Conservation (phyloP, 1,284 basidiomycete genomes). For the Apiotrichum siamense region DNA sequence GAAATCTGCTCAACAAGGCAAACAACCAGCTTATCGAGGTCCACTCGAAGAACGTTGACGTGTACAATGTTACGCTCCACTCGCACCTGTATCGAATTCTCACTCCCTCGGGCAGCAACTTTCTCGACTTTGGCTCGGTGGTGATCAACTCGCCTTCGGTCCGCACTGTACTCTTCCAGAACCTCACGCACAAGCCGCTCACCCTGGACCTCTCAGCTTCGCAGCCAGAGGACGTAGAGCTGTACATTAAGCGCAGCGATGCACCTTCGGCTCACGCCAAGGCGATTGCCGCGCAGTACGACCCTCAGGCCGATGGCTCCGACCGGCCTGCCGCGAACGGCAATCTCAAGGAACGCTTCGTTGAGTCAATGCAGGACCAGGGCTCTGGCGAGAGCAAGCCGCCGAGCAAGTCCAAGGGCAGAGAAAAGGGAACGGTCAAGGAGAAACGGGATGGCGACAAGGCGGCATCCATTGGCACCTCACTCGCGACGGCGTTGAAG, state of each 20-base stretch:
- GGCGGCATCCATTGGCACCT: constrained; percentile 17
- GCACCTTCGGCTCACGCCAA: constrained; percentile 9
- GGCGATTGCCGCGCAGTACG: background rate
- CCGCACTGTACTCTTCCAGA: constrained; percentile 50
- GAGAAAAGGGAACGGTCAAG: constrained; percentile 8
- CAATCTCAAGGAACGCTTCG: constrained; percentile 49
- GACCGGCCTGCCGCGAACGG: constrained; percentile 14
- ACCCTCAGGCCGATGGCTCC: background rate
- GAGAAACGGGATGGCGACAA: constrained; percentile 19
- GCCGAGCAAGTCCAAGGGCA: constrained; percentile 17
- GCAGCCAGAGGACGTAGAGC: constrained; percentile 50
- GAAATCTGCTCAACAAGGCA: constrained; percentile 40
- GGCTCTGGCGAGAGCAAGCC: constrained; percentile 7
- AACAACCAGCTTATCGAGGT: constrained; percentile 50
- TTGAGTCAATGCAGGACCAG: constrained; percentile 48
- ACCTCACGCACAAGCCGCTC: constrained; percentile 43
- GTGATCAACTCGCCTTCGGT: constrained; percentile 50
- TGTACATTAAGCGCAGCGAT: constrained; percentile 47
- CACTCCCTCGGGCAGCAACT: constrained; percentile 51
- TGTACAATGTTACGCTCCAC: constrained; percentile 51
- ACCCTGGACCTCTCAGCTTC: constrained; percentile 49
- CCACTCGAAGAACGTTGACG: constrained; percentile 50
- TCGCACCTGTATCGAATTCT: constrained; percentile 53
- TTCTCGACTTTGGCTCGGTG: constrained; percentile 52
- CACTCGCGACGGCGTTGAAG: constrained; percentile 46